Evolutionary conservation across 2,329 filamentous ascomycete genomes (phyloP).

Genomic region (Diaporthe aspalathi): DNA sequence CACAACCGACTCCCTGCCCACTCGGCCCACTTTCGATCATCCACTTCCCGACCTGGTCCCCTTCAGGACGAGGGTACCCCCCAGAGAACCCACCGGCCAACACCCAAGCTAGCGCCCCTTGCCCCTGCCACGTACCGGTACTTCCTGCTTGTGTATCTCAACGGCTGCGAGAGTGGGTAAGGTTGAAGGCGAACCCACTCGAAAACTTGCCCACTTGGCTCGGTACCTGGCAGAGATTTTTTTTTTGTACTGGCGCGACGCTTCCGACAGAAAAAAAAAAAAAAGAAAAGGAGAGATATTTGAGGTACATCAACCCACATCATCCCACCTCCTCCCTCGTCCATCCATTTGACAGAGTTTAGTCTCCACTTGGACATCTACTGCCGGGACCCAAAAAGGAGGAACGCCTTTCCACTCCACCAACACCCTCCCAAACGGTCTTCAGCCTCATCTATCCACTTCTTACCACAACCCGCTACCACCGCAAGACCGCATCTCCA

Average conservation of each 20-base stretch:
- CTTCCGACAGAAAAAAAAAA: constrained; percentile 35
- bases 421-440: constrained; percentile 39
- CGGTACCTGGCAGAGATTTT: constrained; percentile 40
- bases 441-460: constrained; percentile 42
- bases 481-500: constrained; percentile 35
- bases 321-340: constrained; percentile 41
- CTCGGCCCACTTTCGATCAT: constrained; percentile 23
- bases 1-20: constrained; percentile 21
- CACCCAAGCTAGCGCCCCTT: constrained; percentile 23
- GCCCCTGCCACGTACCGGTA: constrained; percentile 34
- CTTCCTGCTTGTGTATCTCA: constrained; percentile 34
- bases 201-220: constrained; percentile 37
- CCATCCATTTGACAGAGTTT: constrained; percentile 42
- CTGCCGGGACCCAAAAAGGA: constrained; percentile 41
- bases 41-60: constrained; percentile 38
- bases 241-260: constrained; percentile 38
- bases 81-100: constrained; percentile 10
- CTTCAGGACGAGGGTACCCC: constrained; percentile 25
- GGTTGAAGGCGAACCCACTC: constrained; percentile 37
- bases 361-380: constrained; percentile 40
- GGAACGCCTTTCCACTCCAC: constrained; percentile 40
- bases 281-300: constrained; percentile 41
- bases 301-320: constrained; percentile 41
- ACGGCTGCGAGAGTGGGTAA: constrained; percentile 34
- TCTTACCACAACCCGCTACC: constrained; percentile 37